Percentiles rank a stretch among this genome's conserved stretches.
Conservation (phyloP, 371 early-diverging fungal species). For the Chytridium lagenaria region DNA sequence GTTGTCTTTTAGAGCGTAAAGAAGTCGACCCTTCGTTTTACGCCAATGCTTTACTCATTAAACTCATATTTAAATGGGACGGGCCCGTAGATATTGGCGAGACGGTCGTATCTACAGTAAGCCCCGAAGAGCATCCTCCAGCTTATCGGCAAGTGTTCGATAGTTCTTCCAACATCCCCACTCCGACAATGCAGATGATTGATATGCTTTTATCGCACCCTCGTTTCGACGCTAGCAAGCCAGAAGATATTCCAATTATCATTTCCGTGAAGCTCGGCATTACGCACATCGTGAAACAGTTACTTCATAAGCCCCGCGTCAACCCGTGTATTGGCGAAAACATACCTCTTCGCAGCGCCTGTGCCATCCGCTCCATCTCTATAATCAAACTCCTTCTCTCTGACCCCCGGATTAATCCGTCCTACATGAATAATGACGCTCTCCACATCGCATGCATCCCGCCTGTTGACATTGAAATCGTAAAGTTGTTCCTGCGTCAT, state of each 20-base stretch:
- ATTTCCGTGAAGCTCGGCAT: background rate
- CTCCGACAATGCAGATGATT: background rate
- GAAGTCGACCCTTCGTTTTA: background rate
- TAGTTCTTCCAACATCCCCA: background rate
- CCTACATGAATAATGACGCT: background rate
- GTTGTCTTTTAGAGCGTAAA: background rate
- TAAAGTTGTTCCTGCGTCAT: background rate
- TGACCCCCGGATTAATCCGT: background rate
- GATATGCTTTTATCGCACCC: background rate
- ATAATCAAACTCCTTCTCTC: background rate
- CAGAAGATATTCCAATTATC: background rate
- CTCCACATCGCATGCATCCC: background rate
- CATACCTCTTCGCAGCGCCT: background rate
- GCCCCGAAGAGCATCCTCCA: background rate
- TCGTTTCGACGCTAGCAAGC: background rate
- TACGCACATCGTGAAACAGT: background rate
- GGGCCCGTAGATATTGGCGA: background rate
- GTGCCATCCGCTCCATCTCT: background rate
- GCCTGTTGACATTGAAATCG: background rate
- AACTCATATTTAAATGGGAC: background rate
- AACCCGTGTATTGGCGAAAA: background rate
- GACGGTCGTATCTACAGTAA: background rate
- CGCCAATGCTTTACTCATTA: background rate
- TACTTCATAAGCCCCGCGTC: background rate
- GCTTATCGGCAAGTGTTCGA: background rate